Percentiles rank a stretch among this genome's conserved stretches.
phyloP scores from a whole-genome alignment of 2,329 filamentous ascomycete species.

The Fusarium keratoplasticum region DNA sequence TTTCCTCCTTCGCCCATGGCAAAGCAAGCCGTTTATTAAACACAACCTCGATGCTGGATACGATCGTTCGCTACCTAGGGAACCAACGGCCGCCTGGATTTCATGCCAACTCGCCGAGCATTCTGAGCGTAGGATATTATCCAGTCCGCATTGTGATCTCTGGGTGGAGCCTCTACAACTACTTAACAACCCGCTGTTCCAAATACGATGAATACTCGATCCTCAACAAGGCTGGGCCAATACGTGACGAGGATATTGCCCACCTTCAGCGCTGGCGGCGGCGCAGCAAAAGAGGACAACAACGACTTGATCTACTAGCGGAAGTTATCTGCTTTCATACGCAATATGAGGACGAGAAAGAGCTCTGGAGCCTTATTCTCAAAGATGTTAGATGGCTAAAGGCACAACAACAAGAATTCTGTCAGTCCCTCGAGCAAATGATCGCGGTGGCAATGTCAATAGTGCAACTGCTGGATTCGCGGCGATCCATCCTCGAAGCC shows the following conservation, averaged over 20 bases:
- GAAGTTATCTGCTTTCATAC: background rate
- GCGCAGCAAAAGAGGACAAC: background rate
- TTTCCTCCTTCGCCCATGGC: fast-evolving
- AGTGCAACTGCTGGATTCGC: background rate
- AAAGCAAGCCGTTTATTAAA: fast-evolving
- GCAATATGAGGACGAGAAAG: fast-evolving
- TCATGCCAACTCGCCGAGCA: fast-evolving
- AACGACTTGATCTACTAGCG: fast-evolving
- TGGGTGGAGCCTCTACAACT: background rate
- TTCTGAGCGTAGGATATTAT: background rate
- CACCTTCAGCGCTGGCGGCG: background rate
- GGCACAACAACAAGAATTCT: background rate
- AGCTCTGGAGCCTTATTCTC: fast-evolving
- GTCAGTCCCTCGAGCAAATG: background rate
- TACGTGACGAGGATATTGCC: background rate
- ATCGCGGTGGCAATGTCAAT: background rate
- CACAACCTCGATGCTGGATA: background rate
- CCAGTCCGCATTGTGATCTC: background rate
- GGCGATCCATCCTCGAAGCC: background rate
- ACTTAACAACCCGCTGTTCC: background rate
- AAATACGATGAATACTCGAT: constrained; percentile 3
- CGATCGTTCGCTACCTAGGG: fast-evolving
- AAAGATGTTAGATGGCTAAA: background rate
- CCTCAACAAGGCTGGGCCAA: fast-evolving
- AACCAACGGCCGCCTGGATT: background rate